These are phyloP conservation scores for Rhodotorula sp. DNA, from an alignment of 1,284 basidiomycete genomes.

Conservation along the genomic window DNA sequence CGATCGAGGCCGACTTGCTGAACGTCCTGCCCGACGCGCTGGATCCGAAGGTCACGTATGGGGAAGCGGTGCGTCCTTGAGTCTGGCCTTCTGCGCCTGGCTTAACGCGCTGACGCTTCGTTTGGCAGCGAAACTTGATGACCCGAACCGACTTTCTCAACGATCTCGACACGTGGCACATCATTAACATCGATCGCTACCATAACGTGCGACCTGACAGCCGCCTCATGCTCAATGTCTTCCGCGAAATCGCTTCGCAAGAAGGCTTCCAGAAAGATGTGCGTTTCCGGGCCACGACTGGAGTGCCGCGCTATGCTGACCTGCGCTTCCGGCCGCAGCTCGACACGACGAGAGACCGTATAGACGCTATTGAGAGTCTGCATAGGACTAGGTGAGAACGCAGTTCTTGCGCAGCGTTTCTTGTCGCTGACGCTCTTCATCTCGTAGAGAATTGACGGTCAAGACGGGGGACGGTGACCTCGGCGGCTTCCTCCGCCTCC, in stretches of 20 bases:
- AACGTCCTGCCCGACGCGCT: conserved; percentile 22
- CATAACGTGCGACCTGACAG: conserved; percentile 43
- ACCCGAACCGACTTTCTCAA: conserved; percentile 25
- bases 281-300: neutral
- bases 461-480: conserved; percentile 39
- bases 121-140: conserved; percentile 32
- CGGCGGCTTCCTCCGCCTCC: conserved; percentile 36
- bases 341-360: conserved; percentile 40
- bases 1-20: conserved; percentile 30
- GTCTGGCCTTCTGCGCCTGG: neutral
- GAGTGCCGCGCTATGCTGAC: neutral
- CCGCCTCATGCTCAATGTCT: conserved; percentile 40
- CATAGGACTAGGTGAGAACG: conserved; percentile 33
- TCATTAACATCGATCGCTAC: conserved; percentile 34
- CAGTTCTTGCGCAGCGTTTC: neutral
- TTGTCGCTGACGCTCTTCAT: neutral
- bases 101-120: neutral
- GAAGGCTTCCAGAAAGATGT: conserved; percentile 43
- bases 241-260: conserved; percentile 34
- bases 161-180: conserved; percentile 34
- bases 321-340: conserved; percentile 12
- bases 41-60: conserved; percentile 35
- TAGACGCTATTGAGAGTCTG: conserved; percentile 43
- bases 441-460: conserved; percentile 41
- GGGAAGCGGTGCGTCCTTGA: conserved; percentile 19